Conservation (phyloP, 1,284 basidiomycete genomes). For the Hemileia vastatrix region DNA sequence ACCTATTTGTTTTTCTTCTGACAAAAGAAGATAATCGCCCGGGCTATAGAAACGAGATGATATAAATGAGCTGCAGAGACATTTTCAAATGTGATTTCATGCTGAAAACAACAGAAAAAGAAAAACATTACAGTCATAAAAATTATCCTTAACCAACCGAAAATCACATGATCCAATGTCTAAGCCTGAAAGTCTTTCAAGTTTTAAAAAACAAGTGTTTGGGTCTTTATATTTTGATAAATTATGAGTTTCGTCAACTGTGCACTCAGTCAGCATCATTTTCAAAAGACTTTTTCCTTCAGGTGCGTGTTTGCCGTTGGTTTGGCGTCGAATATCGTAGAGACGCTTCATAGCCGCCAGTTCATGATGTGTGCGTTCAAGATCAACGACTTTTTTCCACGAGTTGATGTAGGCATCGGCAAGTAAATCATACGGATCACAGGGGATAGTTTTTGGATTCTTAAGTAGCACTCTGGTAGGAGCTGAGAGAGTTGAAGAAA, state of each 20-base stretch:
- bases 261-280: neutral
- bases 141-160: neutral
- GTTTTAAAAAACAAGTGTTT: neutral
- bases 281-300: neutral
- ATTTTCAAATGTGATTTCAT: neutral
- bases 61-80: too few relatives aligned
- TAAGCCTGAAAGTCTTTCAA: neutral
- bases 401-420: neutral
- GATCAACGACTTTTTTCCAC: neutral
- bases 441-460: too few relatives aligned
- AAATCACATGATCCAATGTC: neutral
- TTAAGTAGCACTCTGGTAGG: too few relatives aligned
- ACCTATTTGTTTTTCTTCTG: neutral
- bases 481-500: too few relatives aligned
- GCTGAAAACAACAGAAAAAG: neutral
- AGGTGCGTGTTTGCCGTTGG: neutral
- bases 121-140: neutral
- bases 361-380: neutral
- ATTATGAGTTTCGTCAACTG: neutral
- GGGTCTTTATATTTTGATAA: neutral
- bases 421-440: neutral
- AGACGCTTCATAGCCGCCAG: neutral
- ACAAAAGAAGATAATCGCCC: neutral
- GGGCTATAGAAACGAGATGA: too few relatives aligned
- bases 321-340: slow-evolving; percentile 1